Percentiles rank a stretch among this genome's conserved stretches.
Conservation (phyloP, 768 basidiomycete species). For the Asterophora lycoperdoides region DNA sequence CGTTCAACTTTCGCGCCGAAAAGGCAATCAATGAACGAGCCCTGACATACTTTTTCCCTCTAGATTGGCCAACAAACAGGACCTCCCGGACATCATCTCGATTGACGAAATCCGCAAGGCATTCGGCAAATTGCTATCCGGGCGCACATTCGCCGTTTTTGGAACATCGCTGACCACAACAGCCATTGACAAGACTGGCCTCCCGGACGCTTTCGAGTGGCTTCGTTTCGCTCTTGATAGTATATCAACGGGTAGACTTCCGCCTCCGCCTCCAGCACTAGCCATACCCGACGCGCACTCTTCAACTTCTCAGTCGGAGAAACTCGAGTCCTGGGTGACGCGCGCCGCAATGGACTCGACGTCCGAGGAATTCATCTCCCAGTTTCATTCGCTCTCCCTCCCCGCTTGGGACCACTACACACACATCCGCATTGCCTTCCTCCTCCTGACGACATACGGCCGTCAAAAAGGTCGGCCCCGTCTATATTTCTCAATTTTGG, state of each 20-base stretch:
- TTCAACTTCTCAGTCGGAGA: slow-evolving; percentile 25
- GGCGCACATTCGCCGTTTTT: slow-evolving; percentile 26
- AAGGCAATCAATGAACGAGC: no score
- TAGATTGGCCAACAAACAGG: slow-evolving; percentile 60
- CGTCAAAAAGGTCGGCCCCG: slow-evolving; percentile 34
- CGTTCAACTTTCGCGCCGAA: slow-evolving; percentile 23
- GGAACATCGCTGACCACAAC: slow-evolving; percentile 19
- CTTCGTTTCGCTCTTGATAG: slow-evolving; percentile 28
- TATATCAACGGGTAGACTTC: slow-evolving; percentile 11
- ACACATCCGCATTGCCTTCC: slow-evolving; percentile 40
- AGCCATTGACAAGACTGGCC: slow-evolving; percentile 20
- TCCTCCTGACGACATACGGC: slow-evolving; percentile 36
- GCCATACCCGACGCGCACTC: slow-evolving; percentile 16
- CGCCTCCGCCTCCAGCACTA: not conserved
- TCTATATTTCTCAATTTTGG: not conserved
- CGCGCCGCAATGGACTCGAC: slow-evolving; percentile 27
- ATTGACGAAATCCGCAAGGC: slow-evolving; percentile 40
- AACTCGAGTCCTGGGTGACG: slow-evolving; percentile 34
- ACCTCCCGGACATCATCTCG: slow-evolving; percentile 47
- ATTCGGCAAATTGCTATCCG: slow-evolving; percentile 27
- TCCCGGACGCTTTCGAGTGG: slow-evolving; percentile 40
- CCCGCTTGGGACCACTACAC: slow-evolving; percentile 48
- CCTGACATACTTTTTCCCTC: not conserved
- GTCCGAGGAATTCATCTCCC: slow-evolving; percentile 28
- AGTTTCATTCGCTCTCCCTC: slow-evolving; percentile 30